These are phyloP conservation scores for Ophiostoma ulmi DNA, from an alignment of 2,329 filamentous ascomycete genomes.

Conservation along the genomic window DNA sequence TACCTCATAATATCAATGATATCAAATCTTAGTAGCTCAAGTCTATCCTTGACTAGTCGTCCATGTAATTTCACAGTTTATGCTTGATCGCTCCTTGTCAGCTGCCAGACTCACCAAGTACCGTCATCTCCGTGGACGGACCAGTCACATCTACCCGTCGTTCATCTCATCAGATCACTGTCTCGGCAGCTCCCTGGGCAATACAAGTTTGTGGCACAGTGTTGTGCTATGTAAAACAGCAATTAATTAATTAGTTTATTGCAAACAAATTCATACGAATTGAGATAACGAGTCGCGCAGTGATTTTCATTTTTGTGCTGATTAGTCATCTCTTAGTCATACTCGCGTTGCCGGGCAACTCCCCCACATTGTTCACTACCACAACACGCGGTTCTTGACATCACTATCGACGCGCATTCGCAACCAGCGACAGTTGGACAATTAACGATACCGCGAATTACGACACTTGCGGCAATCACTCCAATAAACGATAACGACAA, in stretches of 20 bases:
- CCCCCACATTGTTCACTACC: slow-evolving; percentile 23
- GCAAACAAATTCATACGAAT: too few relatives aligned
- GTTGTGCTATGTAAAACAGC: too few relatives aligned
- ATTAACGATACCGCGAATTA: background rate
- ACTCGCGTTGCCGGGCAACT: slow-evolving; percentile 26
- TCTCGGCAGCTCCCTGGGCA: background rate
- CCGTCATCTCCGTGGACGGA: background rate
- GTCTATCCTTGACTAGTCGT: background rate
- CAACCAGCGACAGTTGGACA: background rate
- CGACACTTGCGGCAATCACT: background rate
- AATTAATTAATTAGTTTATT: too few relatives aligned
- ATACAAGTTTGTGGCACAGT: background rate
- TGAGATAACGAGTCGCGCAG: too few relatives aligned
- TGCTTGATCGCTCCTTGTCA: background rate
- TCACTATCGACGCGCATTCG: background rate
- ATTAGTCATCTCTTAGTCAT: background rate
- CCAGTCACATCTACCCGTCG: slow-evolving; percentile 2
- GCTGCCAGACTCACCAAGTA: background rate
- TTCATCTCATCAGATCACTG: slow-evolving; percentile 7
- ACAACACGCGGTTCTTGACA: slow-evolving; percentile 18
- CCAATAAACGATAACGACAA: background rate
- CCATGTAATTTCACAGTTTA: background rate
- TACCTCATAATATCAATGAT: background rate
- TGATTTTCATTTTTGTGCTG: background rate
- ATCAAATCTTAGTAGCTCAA: background rate